Evolutionary conservation across 2,329 filamentous ascomycete genomes (phyloP), one percentile per base, ranked within the genome.

Genomic region (Sclerotinia sclerotiorum): DNA sequence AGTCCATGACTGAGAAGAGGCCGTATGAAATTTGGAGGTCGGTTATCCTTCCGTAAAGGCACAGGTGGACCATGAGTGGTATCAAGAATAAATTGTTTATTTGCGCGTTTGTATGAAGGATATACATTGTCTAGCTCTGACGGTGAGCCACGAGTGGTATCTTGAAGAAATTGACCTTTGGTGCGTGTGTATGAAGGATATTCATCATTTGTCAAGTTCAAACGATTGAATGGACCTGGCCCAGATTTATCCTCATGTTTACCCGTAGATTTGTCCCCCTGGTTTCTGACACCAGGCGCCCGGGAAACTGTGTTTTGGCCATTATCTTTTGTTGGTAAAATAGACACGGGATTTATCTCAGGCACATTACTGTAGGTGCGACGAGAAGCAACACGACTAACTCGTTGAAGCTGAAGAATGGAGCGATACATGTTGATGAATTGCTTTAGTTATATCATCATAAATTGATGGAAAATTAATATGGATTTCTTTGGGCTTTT

Each of bases 341-440:
- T 27, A n/a, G 61, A 24, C 17, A 21, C 48, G n/a, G 35, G 58
- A 24, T 32, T 29, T 56, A n/a, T 44, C 62, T 65, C 39, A 55
- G 35, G 19, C 21, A 17, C 29, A 52, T 19, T 58, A 17, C 32
- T 67, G 35, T 61, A 67, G n/a, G 15, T 32, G 32, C 65, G 65
- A 51, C 65, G 65, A 49, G 42, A n/a, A 32, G 44, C 19, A 24
- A 51, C 24, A 61, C 32, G 65, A 42, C 29, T 29, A 29, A 61
- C 3, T 24, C 44, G 46, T 19, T 61, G 65, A 4, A 52, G 17
- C 3, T 32, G 55, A 24, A 60, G 24, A 42, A 65, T 56, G 11
- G 62, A 55, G 32, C 62, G 35, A 65, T 65, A 29, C 62, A 65
- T 65, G 3, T 5, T 42, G 35, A 27, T 5, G 13, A 32, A 3